These are phyloP conservation scores for Exophiala phaeomuriformis DNA, from an alignment of 2,329 filamentous ascomycete genomes.

Conservation along the genomic window DNA sequence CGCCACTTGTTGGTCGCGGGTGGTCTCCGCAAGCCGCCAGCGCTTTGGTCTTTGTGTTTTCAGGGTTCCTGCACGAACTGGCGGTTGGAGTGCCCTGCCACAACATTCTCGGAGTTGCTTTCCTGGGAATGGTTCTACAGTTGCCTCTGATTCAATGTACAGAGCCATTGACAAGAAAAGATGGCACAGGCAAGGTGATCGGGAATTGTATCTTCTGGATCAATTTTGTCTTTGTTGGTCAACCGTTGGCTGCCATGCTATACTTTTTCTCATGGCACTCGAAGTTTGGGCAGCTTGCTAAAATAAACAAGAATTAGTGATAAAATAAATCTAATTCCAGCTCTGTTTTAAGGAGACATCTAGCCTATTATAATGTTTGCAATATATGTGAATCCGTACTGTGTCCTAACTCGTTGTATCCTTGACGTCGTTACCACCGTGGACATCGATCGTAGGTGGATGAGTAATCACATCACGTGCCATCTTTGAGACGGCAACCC, in stretches of 20 bases:
- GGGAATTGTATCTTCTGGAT: constrained; percentile 97
- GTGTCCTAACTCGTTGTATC: too few species aligned
- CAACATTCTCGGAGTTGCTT: constrained; percentile 75
- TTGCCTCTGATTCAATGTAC: constrained; percentile 81
- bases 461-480: too few species aligned
- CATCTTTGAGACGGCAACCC: too few species aligned
- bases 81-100: constrained; percentile 92
- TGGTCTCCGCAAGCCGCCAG: constrained; percentile 66
- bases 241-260: constrained; percentile 82
- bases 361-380: neutral
- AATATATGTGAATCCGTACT: too few species aligned
- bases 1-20: constrained; percentile 76
- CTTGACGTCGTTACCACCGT: too few species aligned
- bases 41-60: constrained; percentile 77
- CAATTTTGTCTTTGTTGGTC: constrained; percentile 88
- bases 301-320: constrained; percentile 1
- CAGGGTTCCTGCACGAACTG: constrained; percentile 82
- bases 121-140: constrained; percentile 88
- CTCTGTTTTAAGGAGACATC: neutral
- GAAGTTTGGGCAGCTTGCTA: constrained; percentile 79
- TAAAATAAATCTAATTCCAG: neutral
- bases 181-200: constrained; percentile 66
- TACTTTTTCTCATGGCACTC: constrained; percentile 99
- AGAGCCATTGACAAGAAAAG: constrained; percentile 68
- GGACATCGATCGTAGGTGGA: too few species aligned